A percentile compares a stretch with the other conserved stretches of the same genome.
phyloP scores from a whole-genome alignment of 768 basidiomycete species.

The Lyophyllum decastes region DNA sequence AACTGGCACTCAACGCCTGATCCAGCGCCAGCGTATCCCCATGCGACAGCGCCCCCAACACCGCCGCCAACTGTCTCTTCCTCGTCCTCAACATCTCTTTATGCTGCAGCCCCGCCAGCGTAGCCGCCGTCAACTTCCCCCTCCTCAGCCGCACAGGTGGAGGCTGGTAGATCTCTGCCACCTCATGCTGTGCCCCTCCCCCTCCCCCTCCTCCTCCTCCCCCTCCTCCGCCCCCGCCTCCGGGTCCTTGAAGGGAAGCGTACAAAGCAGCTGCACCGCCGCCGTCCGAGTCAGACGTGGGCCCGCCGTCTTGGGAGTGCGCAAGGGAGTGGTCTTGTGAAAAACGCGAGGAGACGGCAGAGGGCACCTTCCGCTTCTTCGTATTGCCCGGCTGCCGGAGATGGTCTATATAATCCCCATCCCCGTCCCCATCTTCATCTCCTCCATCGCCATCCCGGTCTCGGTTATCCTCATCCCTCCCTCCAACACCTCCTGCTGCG shows the following conservation, averaged over 20 bases:
- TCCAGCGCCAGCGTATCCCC: constrained; percentile 76
- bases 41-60: constrained; percentile 66
- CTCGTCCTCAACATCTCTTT: constrained; percentile 72
- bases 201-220: background rate
- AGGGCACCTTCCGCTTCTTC: constrained; percentile 87
- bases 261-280: no score
- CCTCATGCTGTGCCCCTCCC: background rate
- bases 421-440: constrained; percentile 55
- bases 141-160: constrained; percentile 4
- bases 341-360: constrained; percentile 27
- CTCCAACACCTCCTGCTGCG: constrained; percentile 10
- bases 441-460: constrained; percentile 27
- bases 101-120: constrained; percentile 69
- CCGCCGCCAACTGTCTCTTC: constrained; percentile 70
- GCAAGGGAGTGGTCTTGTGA: background rate
- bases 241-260: no score
- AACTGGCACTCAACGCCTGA: constrained; percentile 66
- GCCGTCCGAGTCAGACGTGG: background rate
- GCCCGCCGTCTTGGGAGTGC: background rate
- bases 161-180: background rate
- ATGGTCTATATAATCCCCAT: constrained; percentile 69
- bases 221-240: no score
- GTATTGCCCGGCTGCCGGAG: constrained; percentile 79
- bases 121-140: constrained; percentile 55
- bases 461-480: constrained; percentile 3